Percentiles rank a stretch among this genome's conserved stretches.
These are phyloP conservation scores for Alloteropsis angusta DNA, from an alignment of 202 grass and related monocot species.

Conservation along the genomic window DNA sequence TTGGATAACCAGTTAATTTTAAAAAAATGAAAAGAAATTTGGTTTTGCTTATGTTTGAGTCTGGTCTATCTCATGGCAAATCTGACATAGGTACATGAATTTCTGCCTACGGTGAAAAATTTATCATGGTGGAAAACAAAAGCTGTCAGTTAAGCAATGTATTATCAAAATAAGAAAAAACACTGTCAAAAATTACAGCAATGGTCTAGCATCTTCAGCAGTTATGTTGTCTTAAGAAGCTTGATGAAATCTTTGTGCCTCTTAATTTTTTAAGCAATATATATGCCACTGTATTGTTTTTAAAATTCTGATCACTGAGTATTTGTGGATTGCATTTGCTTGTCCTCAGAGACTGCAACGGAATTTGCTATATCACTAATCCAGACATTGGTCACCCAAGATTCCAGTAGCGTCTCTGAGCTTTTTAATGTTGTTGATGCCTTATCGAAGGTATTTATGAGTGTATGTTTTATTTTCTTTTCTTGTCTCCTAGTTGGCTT, in stretches of 20 bases:
- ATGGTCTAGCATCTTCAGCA: not conserved
- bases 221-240: not conserved
- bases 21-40: not conserved
- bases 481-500: not conserved
- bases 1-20: not conserved
- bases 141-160: not conserved
- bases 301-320: not conserved
- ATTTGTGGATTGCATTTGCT: conserved; percentile 4
- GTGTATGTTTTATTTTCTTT: not conserved
- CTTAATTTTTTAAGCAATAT: not conserved
- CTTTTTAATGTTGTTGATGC: conserved; percentile 79
- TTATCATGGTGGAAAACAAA: not conserved
- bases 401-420: conserved; percentile 59
- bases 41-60: not conserved
- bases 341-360: conserved; percentile 61
- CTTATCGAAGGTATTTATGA: conserved; percentile 59
- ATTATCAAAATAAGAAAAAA: not conserved
- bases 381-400: conserved; percentile 47
- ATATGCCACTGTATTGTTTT: not conserved
- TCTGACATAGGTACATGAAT: not conserved
- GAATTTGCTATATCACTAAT: conserved; percentile 88
- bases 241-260: not conserved
- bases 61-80: not conserved
- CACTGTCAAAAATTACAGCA: not conserved
- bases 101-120: not conserved